Evolutionary conservation across 2,329 filamentous ascomycete species (phyloP), one percentile per base, ranked within the genome.

Genomic region (Aureobasidium melanogenum): DNA sequence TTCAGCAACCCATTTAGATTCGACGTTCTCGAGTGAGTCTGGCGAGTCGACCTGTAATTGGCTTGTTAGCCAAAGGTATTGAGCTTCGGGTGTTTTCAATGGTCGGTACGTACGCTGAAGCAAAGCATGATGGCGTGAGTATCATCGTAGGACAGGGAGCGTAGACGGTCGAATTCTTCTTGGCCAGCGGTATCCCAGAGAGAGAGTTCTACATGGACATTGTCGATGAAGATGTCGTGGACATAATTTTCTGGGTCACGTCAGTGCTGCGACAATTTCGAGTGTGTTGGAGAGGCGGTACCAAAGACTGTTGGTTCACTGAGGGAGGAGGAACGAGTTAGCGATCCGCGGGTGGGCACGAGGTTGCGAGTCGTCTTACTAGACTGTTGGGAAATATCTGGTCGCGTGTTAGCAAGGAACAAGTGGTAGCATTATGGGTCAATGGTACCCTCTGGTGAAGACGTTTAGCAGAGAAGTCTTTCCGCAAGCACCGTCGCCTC

Each of bases 111-210:
- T 73, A 82, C 89, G 69, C 89, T 94, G 78, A 97, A 99, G 80
- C 94, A 99, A 68, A 99, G 89, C 88, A 99, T 97, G 70, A 99
- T 96, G 47, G 95, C 86, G 72, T 99, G 94, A 58, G 94, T 99
- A 73, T 99, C 94, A 81, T 92, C 94, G 76, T 99, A 99, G 54
- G 92, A 97, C 60, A 99, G 84, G 66, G 91, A 96, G 71, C 94
- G 89, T 75, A 99, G 79, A 58, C 94, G 87, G 77, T 99, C 94
- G 78, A 97, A 99, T 83, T 99, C 94, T 80, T 99, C 94, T 77
- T 99, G 94, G 28, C 94, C 94, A 41, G 94, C 94, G 0, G 94
- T 99, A 75, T 99, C 94, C 94, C 94, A 99, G 63, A 99, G 83
- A 63, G 93, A 97, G 61, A 99, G 82, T 76, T 99, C 94, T 74